Conservation (phyloP, 768 basidiomycete species). For the Lenzites betulinus region DNA sequence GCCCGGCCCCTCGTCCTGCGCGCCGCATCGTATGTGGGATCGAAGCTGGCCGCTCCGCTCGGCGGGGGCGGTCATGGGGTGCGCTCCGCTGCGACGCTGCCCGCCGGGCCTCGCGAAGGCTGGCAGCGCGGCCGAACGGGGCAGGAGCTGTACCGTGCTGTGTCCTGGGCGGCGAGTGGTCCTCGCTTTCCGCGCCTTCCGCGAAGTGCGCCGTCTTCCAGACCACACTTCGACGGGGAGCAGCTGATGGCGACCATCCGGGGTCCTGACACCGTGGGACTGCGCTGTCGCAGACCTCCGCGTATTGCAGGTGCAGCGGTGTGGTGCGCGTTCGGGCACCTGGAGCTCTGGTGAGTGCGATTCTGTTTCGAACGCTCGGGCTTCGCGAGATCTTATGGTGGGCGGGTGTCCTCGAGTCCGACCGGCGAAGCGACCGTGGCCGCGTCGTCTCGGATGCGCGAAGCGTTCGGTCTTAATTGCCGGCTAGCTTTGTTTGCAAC, state of each 20-base stretch:
- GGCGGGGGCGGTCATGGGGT: slow-evolving; percentile 12
- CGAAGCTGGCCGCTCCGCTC: slow-evolving; percentile 12
- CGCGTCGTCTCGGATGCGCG: too few species aligned
- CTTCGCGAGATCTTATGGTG: too few species aligned
- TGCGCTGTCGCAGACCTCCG: too few species aligned
- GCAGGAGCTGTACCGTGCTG: slow-evolving; percentile 3
- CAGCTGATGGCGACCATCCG: slow-evolving; percentile 11
- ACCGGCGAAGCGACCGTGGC: too few species aligned
- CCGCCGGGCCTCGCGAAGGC: neutral
- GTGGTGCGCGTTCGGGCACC: too few species aligned
- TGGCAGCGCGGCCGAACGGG: neutral
- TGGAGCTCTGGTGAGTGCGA: too few species aligned
- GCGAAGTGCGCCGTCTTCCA: slow-evolving; percentile 3
- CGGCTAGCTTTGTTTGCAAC: too few species aligned
- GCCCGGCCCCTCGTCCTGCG: neutral
- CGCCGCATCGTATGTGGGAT: slow-evolving; percentile 4
- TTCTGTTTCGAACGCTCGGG: too few species aligned
- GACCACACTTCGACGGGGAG: neutral
- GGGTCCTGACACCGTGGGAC: slow-evolving; percentile 5
- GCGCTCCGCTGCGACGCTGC: slow-evolving; percentile 12
- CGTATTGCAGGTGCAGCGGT: too few species aligned
- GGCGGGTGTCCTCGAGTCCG: too few species aligned
- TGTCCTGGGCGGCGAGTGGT: slow-evolving; percentile 6
- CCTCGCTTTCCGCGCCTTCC: slow-evolving; percentile 7
- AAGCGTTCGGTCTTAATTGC: too few species aligned